Percentiles rank a stretch among this genome's conserved stretches.
Conservation (phyloP, 148 eudicot genomes). For the Spergularia marina region DNA sequence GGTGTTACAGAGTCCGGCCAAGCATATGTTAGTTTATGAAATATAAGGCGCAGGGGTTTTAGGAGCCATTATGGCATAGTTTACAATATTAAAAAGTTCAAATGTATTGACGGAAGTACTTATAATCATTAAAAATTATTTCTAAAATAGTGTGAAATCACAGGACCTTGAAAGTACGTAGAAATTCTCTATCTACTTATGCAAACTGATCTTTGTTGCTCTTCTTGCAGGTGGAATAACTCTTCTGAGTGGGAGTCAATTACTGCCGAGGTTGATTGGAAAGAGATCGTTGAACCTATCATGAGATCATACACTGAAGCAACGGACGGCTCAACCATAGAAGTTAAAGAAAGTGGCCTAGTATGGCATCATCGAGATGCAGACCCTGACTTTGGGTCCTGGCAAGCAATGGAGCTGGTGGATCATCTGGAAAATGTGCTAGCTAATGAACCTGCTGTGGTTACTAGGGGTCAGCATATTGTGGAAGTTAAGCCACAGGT, state of each 20-base stretch:
- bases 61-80: too few relatives aligned
- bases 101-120: too few relatives aligned
- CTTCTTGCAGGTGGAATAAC: conserved; percentile 54
- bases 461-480: conserved; percentile 63
- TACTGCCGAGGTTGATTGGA: conserved; percentile 64
- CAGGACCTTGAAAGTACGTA: not conserved
- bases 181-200: not conserved
- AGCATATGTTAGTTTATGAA: too few relatives aligned
- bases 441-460: conserved; percentile 78
- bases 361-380: conserved; percentile 93
- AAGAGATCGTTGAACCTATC: conserved; percentile 72
- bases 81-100: too few relatives aligned
- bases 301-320: conserved; percentile 72
- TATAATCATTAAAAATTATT: not conserved
- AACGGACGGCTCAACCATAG: conserved; percentile 80
- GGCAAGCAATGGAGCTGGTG: conserved; percentile 80
- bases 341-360: conserved; percentile 69
- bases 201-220: not conserved
- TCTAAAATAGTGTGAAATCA: not conserved
- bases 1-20: too few relatives aligned
- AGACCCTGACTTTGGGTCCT: conserved; percentile 79
- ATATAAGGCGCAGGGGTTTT: too few relatives aligned
- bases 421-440: conserved; percentile 79
- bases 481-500: conserved; percentile 92
- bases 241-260: conserved; percentile 58